Percentiles rank a stretch among this genome's conserved stretches.
phyloP scores from a whole-genome alignment of 2,329 filamentous ascomycete species.

The Plectosphaerella cucumerina region DNA sequence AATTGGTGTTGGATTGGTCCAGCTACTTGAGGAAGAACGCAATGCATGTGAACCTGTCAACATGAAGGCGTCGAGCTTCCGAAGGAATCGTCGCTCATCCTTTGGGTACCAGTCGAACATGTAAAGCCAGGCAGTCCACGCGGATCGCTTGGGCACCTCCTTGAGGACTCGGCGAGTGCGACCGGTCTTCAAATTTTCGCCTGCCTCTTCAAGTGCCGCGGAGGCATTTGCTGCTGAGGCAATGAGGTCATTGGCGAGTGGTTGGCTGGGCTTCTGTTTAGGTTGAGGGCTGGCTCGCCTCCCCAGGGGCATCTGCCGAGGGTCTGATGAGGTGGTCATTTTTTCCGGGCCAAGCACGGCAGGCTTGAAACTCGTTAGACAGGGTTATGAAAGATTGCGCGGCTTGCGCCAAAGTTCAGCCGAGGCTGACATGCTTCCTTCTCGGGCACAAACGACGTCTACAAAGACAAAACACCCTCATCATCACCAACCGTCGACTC shows the following conservation, averaged over 20 bases:
- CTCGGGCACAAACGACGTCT: too few species aligned
- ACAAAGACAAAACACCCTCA: too few species aligned
- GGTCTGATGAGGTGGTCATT: not conserved
- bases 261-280: not conserved
- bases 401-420: too few species aligned
- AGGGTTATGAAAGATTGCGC: too few species aligned
- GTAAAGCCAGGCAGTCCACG: conserved; percentile 15
- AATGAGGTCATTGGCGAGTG: conserved; percentile 4
- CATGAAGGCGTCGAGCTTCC: conserved; percentile 17
- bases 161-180: conserved; percentile 21
- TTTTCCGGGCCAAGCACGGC: not conserved
- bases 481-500: too few species aligned
- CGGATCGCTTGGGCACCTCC: conserved; percentile 7
- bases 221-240: conserved; percentile 31
- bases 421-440: too few species aligned
- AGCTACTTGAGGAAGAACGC: conserved; percentile 16
- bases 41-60: conserved; percentile 14
- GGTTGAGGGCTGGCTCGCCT: not conserved
- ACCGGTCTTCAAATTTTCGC: conserved; percentile 1
- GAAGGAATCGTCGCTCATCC: conserved; percentile 13
- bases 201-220: conserved; percentile 46
- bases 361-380: too few species aligned
- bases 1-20: conserved; percentile 32
- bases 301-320: not conserved
- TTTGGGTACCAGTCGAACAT: conserved; percentile 19